Evolutionary conservation across 176 grass and related monocot genomes (phyloP).

Genomic region (Avena atlantica): DNA sequence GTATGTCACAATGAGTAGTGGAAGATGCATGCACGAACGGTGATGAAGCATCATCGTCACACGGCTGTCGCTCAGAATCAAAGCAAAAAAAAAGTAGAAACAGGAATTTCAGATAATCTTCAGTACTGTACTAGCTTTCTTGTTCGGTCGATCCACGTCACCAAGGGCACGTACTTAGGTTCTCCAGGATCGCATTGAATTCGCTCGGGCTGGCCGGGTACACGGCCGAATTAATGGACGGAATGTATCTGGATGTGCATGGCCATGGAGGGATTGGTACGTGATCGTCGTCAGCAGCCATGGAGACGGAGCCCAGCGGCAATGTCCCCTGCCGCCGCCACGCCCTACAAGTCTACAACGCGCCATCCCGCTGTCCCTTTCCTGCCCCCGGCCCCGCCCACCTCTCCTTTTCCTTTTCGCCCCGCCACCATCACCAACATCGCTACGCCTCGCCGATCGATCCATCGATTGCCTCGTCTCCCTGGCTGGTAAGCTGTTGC

Average conservation of each 20-base stretch:
- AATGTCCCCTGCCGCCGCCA: conserved; percentile 32
- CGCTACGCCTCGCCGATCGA: background rate
- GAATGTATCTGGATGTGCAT: background rate
- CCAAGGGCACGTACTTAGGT: background rate
- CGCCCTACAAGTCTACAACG: conserved; percentile 16
- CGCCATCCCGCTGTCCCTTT: conserved; percentile 21
- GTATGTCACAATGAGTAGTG: background rate
- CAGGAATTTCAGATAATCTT: no score
- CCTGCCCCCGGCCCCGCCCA: background rate
- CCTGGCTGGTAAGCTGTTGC: no score
- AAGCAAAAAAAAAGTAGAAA: no score
- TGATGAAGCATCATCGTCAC: no score
- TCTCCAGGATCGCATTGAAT: background rate
- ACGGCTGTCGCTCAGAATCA: no score
- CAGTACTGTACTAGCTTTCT: no score
- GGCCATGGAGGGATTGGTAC: no score
- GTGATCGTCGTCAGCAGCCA: no score
- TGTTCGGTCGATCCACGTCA: background rate
- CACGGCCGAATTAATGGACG: background rate
- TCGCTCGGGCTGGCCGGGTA: background rate
- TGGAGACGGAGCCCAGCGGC: background rate
- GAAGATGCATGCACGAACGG: background rate
- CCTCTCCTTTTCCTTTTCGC: background rate
- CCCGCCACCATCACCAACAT: background rate
- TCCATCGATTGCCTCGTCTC: no score